Conservation (phyloP, 129 eudicot genomes). For the Ambrosia artemisiifolia region DNA sequence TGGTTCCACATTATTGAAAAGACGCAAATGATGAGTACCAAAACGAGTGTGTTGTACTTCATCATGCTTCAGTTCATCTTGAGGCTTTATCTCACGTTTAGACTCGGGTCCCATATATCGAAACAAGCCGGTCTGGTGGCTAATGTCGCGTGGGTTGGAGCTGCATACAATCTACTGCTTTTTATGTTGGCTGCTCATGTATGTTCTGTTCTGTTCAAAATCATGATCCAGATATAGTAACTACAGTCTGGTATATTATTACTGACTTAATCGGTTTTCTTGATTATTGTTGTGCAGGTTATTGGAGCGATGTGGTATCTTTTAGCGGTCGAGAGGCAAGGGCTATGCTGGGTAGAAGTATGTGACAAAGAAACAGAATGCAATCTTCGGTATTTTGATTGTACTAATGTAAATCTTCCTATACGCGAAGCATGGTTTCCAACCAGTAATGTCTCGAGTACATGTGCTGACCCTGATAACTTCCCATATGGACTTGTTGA, state of each 20-base stretch:
- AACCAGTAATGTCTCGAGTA: slow-evolving; percentile 42
- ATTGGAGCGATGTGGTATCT: slow-evolving; percentile 81
- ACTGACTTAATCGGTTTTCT: not conserved
- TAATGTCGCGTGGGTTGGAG: slow-evolving; percentile 85
- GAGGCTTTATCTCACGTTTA: slow-evolving; percentile 57
- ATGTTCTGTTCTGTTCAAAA: slow-evolving; percentile 29
- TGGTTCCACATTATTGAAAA: slow-evolving; percentile 52
- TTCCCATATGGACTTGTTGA: slow-evolving; percentile 58
- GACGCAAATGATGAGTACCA: slow-evolving; percentile 38
- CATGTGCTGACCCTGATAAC: slow-evolving; percentile 31
- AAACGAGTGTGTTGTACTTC: slow-evolving; percentile 45
- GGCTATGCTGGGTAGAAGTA: slow-evolving; percentile 58
- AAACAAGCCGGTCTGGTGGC: slow-evolving; percentile 64
- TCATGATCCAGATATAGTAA: not conserved
- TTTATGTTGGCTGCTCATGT: slow-evolving; percentile 89
- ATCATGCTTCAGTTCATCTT: slow-evolving; percentile 64
- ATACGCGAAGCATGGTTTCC: slow-evolving; percentile 47
- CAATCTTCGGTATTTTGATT: slow-evolving; percentile 43
- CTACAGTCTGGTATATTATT: not conserved
- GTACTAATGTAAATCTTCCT: slow-evolving; percentile 29
- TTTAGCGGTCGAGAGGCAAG: slow-evolving; percentile 70
- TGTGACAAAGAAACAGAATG: slow-evolving; percentile 52
- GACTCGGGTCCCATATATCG: slow-evolving; percentile 57
- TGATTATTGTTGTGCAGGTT: slow-evolving; percentile 39
- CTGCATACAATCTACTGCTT: slow-evolving; percentile 71